phyloP scores from a whole-genome alignment of 2,329 filamentous ascomycete genomes.

The Microthyrium microscopicum region DNA sequence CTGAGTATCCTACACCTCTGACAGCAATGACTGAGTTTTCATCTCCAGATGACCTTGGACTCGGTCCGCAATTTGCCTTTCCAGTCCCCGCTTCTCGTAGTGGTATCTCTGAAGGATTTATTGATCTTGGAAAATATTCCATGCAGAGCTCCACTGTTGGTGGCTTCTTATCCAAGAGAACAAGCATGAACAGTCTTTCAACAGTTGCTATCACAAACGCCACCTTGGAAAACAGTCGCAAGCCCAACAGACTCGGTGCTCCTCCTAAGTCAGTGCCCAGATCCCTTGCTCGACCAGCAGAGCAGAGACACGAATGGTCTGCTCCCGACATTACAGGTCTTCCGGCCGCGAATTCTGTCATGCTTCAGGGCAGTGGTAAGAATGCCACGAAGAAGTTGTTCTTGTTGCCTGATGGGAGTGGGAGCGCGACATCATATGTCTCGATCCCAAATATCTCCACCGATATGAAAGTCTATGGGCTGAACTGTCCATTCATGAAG shows the following conservation, averaged over 20 bases:
- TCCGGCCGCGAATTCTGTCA: conserved; percentile 28
- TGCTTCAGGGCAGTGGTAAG: conserved; percentile 30
- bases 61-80: too few relatives aligned
- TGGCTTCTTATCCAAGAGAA: too few relatives aligned
- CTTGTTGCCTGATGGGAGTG: conserved; percentile 32
- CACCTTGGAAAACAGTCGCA: background rate
- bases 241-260: too few relatives aligned
- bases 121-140: too few relatives aligned
- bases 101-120: too few relatives aligned
- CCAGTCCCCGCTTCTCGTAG: too few relatives aligned
- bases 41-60: too few relatives aligned
- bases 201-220: background rate
- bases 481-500: conserved; percentile 26
- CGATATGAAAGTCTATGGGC: conserved; percentile 35
- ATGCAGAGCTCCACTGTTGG: too few relatives aligned
- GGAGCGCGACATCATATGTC: conserved; percentile 28
- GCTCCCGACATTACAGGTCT: conserved; percentile 23
- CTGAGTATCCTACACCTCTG: background rate
- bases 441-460: conserved; percentile 22
- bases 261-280: background rate
- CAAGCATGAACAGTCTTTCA: background rate
- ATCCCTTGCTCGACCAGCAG: background rate
- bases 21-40: too few relatives aligned
- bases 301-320: background rate
- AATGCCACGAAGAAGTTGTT: conserved; percentile 18